Conservation (phyloP, 495 filamentous ascomycete species). For the Penicillium canescens region DNA sequence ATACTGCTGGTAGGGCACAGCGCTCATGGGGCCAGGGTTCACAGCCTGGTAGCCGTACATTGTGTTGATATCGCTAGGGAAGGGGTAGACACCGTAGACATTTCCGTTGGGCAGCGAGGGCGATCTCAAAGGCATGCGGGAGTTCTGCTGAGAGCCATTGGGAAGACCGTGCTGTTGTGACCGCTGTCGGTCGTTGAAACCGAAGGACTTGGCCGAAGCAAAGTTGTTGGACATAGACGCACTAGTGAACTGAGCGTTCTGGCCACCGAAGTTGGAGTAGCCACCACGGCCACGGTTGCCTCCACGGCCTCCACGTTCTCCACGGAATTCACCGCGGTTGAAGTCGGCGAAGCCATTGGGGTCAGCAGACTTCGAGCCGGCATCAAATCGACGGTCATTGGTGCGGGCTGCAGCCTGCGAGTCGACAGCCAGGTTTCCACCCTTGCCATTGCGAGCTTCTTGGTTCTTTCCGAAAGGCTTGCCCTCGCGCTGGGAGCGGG, state of each 20-base stretch:
- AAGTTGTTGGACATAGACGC: constrained; percentile 46
- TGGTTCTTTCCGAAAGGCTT: constrained; percentile 38
- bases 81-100: constrained; percentile 40
- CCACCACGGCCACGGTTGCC: constrained; percentile 55
- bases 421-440: constrained; percentile 36
- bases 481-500: constrained; percentile 33
- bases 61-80: constrained; percentile 40
- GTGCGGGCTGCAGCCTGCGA: constrained; percentile 32
- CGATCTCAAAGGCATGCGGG: constrained; percentile 46
- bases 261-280: constrained; percentile 38
- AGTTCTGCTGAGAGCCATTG: constrained; percentile 38
- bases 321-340: constrained; percentile 44
- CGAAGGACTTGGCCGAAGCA: constrained; percentile 38
- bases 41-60: constrained; percentile 53
- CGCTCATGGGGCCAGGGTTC: constrained; percentile 59
- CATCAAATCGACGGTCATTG: constrained; percentile 39
- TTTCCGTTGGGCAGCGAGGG: constrained; percentile 47
- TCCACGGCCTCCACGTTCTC: constrained; percentile 53
- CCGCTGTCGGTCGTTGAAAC: constrained; percentile 44
- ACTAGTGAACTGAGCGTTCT: constrained; percentile 50
- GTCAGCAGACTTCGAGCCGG: constrained; percentile 42
- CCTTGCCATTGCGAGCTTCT: constrained; percentile 32
- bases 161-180: constrained; percentile 34
- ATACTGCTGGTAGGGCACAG: constrained; percentile 62
- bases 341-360: constrained; percentile 38